A percentile compares a stretch with the other conserved stretches of the same genome.
Evolutionary conservation across 2,329 filamentous ascomycete species (phyloP).

Genomic region (Phialocephala sp.): DNA sequence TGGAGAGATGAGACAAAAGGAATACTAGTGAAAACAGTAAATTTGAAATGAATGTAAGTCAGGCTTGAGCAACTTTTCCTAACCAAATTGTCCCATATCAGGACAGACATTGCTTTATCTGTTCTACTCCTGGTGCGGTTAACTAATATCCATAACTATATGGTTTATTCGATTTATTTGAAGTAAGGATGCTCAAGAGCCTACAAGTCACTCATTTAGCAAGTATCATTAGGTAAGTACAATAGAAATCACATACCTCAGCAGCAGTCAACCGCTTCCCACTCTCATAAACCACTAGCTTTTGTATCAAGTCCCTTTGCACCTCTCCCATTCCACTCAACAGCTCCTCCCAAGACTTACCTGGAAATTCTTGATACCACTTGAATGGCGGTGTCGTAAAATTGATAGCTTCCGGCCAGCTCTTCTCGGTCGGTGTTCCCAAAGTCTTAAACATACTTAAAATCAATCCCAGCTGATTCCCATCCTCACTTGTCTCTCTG

Average conservation of each 20-base stretch:
- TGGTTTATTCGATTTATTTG: not conserved
- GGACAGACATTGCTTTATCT: not conserved
- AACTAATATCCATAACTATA: too few relatives aligned
- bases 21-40: too few relatives aligned
- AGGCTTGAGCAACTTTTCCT: too few relatives aligned
- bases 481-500: constrained; percentile 73
- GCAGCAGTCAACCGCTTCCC: constrained; percentile 68
- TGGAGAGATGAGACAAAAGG: too few relatives aligned
- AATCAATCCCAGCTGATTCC: constrained; percentile 89
- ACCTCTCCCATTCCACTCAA: constrained; percentile 63
- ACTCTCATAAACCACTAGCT: constrained; percentile 76
- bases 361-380: constrained; percentile 79
- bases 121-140: not conserved
- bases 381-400: constrained; percentile 84
- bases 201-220: not conserved
- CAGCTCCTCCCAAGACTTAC: constrained; percentile 71
- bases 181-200: constrained; percentile 7
- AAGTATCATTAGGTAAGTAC: not conserved
- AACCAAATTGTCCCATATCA: not conserved
- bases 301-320: constrained; percentile 69
- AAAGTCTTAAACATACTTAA: constrained; percentile 91
- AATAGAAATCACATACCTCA: constrained; percentile 52
- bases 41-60: too few relatives aligned
- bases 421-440: constrained; percentile 80
- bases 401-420: constrained; percentile 78